Percentiles rank a stretch among this genome's conserved stretches.
Conservation (phyloP, 163 green algal species). For the Scenedesmus sp. region DNA sequence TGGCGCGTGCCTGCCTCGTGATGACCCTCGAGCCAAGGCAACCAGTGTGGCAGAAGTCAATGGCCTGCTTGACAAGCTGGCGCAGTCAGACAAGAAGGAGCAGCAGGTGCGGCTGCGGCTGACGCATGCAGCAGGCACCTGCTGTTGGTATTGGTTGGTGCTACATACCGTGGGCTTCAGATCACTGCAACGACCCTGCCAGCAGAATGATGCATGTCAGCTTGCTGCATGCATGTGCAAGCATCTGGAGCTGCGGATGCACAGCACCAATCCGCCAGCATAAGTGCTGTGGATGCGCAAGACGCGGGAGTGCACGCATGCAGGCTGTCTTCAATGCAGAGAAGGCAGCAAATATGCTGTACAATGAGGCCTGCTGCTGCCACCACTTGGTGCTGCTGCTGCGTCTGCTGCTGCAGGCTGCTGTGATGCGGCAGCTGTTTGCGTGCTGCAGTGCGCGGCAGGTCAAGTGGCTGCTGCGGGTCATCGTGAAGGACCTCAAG, state of each 20-base stretch:
- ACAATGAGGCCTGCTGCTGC: slow-evolving; percentile 28
- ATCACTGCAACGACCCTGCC: neutral
- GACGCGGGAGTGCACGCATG: neutral
- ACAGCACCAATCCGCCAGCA: too few species aligned
- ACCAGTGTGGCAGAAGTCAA: slow-evolving; percentile 70
- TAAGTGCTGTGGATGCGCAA: neutral
- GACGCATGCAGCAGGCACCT: neutral
- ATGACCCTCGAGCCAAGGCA: neutral
- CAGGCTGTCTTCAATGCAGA: neutral
- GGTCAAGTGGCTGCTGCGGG: slow-evolving; percentile 75
- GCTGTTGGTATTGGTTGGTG: neutral
- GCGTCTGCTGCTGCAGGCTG: neutral
- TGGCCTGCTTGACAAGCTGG: slow-evolving; percentile 68
- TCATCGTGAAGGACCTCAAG: slow-evolving; percentile 82
- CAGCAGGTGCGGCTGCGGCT: neutral
- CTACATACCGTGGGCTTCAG: neutral
- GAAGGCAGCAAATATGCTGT: too few species aligned
- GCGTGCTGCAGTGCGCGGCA: slow-evolving; percentile 46
- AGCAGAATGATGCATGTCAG: neutral
- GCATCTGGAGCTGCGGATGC: neutral
- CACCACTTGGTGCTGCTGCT: neutral
- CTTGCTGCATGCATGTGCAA: neutral
- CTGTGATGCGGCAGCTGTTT: slow-evolving; percentile 15
- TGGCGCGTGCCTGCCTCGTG: neutral
- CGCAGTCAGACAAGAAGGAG: slow-evolving; percentile 12